These are phyloP conservation scores for Annulohypoxylon maeteangense DNA, from an alignment of 495 filamentous ascomycete genomes.

Conservation along the genomic window DNA sequence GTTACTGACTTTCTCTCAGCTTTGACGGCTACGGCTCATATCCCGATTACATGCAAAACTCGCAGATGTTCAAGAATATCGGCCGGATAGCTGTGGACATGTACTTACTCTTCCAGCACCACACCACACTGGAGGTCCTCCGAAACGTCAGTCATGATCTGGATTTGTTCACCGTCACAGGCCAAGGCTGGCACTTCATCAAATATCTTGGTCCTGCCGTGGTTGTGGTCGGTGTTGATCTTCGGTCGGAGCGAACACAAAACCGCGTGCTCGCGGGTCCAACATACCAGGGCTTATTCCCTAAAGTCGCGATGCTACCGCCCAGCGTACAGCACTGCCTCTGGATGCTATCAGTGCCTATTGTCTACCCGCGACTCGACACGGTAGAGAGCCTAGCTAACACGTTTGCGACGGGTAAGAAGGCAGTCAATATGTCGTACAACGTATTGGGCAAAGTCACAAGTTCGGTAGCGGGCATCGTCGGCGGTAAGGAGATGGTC, in stretches of 20 bases:
- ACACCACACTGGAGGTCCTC: constrained; percentile 93
- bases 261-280: constrained; percentile 94
- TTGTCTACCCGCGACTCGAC: constrained; percentile 92
- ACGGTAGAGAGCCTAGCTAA: constrained; percentile 89
- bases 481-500: constrained; percentile 92
- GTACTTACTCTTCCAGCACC: constrained; percentile 99
- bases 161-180: constrained; percentile 96
- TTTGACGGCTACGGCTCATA: constrained; percentile 99
- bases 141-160: constrained; percentile 84
- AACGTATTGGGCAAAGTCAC: constrained; percentile 95
- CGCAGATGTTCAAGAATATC: constrained; percentile 97
- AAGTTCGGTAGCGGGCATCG: constrained; percentile 90
- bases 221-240: constrained; percentile 88
- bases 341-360: constrained; percentile 90
- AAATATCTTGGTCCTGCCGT: constrained; percentile 95
- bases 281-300: constrained; percentile 96
- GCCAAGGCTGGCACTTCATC: constrained; percentile 96
- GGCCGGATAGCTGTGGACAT: constrained; percentile 97
- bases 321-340: constrained; percentile 94
- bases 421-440: constrained; percentile 93
- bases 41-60: constrained; percentile 97
- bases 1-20: constrained; percentile 53
- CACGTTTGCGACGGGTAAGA: constrained; percentile 94
- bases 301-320: constrained; percentile 92
- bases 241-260: constrained; percentile 88